Evolutionary conservation across 2,329 filamentous ascomycete genomes (phyloP).

Genomic region (Ceratocystis cacaofunesta): DNA sequence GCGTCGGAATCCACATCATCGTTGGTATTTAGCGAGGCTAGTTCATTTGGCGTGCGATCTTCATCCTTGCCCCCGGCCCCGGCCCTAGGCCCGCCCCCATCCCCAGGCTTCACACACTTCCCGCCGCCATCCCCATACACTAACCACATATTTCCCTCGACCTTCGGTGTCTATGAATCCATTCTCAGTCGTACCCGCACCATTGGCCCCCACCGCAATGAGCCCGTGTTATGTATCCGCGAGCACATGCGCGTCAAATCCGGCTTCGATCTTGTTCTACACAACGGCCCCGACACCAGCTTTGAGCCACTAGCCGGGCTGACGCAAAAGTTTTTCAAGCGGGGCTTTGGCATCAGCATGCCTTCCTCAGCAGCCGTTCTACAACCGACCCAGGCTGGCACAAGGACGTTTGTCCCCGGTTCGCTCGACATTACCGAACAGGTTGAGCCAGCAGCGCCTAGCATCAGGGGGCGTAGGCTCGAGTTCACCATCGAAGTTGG

Average conservation of each 20-base stretch:
- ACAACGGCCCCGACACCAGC: slow-evolving; percentile 9
- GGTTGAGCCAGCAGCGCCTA: slow-evolving; percentile 14
- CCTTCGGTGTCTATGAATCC: slow-evolving; percentile 13
- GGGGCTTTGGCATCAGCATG: slow-evolving; percentile 15
- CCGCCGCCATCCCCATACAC: not conserved
- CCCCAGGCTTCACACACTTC: not conserved
- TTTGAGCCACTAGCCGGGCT: slow-evolving; percentile 10
- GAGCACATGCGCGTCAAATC: slow-evolving; percentile 4
- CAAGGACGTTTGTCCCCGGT: slow-evolving; percentile 10
- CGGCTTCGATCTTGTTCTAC: slow-evolving; percentile 7
- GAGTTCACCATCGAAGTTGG: slow-evolving; percentile 26
- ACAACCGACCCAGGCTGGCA: not conserved
- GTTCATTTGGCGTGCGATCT: not conserved
- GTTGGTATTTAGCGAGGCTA: not conserved
- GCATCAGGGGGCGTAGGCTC: slow-evolving; percentile 20
- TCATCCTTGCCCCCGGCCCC: not conserved
- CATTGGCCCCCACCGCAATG: slow-evolving; percentile 12
- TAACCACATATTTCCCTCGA: slow-evolving; percentile 11
- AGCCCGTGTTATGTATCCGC: slow-evolving; percentile 9
- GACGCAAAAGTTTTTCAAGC: not conserved
- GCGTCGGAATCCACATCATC: not conserved
- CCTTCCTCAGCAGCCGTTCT: not conserved
- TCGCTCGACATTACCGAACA: slow-evolving; percentile 11
- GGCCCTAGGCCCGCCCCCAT: not conserved
- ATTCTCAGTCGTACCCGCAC: slow-evolving; percentile 6